phyloP scores from a whole-genome alignment of 805 yeast species.

The Kodamaea laetipori region DNA sequence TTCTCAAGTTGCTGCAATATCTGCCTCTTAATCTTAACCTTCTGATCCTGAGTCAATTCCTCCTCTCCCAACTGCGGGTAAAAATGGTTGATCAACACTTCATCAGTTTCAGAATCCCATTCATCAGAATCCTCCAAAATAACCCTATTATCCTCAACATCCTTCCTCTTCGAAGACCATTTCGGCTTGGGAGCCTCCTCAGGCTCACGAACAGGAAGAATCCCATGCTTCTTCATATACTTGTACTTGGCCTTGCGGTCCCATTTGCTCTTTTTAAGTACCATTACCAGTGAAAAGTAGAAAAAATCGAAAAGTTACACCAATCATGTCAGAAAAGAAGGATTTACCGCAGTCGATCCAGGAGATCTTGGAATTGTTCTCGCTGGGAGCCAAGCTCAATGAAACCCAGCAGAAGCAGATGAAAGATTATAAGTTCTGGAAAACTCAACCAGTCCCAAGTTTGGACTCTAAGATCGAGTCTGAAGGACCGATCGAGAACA shows the following conservation, averaged over 20 bases:
- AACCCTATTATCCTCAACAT: slow-evolving; percentile 14
- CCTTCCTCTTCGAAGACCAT: slow-evolving; percentile 36
- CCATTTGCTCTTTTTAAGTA: slow-evolving; percentile 46
- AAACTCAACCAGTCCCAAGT: slow-evolving; percentile 90
- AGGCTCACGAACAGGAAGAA: slow-evolving; percentile 19
- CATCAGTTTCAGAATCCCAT: slow-evolving; percentile 43
- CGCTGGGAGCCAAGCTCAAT: slow-evolving; percentile 56
- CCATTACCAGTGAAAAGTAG: slow-evolving; percentile 28
- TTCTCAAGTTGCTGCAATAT: slow-evolving; percentile 29
- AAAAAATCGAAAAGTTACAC: neutral
- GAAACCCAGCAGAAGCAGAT: slow-evolving; percentile 58
- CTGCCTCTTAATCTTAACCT: slow-evolving; percentile 38
- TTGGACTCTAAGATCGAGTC: slow-evolving; percentile 65
- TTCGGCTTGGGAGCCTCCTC: slow-evolving; percentile 22
- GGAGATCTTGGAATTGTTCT: slow-evolving; percentile 57
- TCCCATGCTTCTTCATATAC: slow-evolving; percentile 45
- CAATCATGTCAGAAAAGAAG: slow-evolving; percentile 12
- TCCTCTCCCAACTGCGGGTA: slow-evolving; percentile 41
- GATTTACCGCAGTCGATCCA: slow-evolving; percentile 45
- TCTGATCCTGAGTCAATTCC: slow-evolving; percentile 36
- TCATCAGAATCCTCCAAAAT: slow-evolving; percentile 35
- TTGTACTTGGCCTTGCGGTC: slow-evolving; percentile 44
- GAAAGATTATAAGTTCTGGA: slow-evolving; percentile 95
- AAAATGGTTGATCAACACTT: slow-evolving; percentile 40
- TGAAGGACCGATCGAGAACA: slow-evolving; percentile 84